Evolutionary conservation across 106 monocot species (phyloP), one percentile per base, ranked within the genome.

Genomic region (Alisma plantagoaquatica): DNA sequence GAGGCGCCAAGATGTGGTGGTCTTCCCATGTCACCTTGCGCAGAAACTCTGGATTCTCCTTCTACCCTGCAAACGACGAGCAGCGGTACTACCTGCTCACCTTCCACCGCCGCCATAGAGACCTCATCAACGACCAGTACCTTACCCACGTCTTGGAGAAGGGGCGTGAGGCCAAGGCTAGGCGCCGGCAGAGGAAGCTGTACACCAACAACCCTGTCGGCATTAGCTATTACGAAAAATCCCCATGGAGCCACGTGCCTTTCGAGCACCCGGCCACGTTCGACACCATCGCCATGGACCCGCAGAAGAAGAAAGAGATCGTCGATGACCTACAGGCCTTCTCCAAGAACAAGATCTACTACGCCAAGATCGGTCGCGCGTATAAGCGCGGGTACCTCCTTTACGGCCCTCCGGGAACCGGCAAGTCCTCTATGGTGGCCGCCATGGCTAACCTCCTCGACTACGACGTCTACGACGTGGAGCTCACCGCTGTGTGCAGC

Each of bases 221-320:
- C 2, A 43, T 41, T 29, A 14, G 41, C 33, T 51, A 50, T 14
- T 33, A 27, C 45, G 42, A 16, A n/a, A 44, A 17, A 14, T 21
- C 3, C 14, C 1, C 14, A 22, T 76, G 76, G 76, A 71, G 66
- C 55, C 59, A 61, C 27, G 71, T 77, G 5, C 47, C 46, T 6
- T 67, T 77, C 33, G 58, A 71, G 29, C 77, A 77, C 45, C 77
- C 76, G 4, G 61, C 71, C 3, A 77, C 66, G 17, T 77, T 77
- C 46, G 67, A 68, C 21, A 72, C 77, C 3, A 22, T 77, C 24
- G 77, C 71, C 24, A 67, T 77, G 65, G 76, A 76, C 22, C 61
- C 70, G 1, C 33, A 17, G 4, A 61, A 55, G 61, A 71, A 76
- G 70, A n/a, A 26, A 15, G 77, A 62, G 11, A 42, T 77, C 20